Percentiles rank a stretch among this genome's conserved stretches.
These are phyloP conservation scores for Raphanus sativus DNA, from an alignment of 345 rosid species.

Conservation along the genomic window DNA sequence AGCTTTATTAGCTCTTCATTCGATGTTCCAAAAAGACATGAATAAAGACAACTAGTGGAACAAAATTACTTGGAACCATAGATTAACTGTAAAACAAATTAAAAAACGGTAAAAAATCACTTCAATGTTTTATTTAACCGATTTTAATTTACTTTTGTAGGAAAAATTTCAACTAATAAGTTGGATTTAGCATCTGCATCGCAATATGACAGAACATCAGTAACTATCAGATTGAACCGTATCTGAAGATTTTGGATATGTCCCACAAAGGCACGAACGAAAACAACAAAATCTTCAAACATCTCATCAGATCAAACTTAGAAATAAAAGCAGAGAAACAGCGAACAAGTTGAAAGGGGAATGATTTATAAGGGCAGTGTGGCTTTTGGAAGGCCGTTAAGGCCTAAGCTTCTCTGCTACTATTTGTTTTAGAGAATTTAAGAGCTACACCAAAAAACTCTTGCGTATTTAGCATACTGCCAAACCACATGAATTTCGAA, in stretches of 20 bases:
- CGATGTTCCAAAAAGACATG: constrained; percentile 46
- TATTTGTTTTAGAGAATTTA: not conserved
- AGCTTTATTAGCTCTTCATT: constrained; percentile 57
- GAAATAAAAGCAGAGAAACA: not conserved
- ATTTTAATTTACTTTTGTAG: not conserved
- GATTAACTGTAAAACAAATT: not conserved
- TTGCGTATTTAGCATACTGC: too few species aligned
- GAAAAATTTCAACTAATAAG: not conserved
- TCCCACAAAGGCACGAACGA: not conserved
- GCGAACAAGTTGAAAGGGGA: not conserved
- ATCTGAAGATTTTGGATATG: not conserved
- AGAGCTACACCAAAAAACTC: too few species aligned
- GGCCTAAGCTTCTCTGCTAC: not conserved
- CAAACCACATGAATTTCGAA: too few species aligned
- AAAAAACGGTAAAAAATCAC: not conserved
- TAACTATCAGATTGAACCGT: not conserved
- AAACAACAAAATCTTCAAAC: not conserved
- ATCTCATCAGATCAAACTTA: not conserved
- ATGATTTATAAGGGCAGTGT: not conserved
- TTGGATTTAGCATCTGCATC: not conserved
- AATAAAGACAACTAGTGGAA: not conserved
- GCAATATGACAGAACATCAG: not conserved
- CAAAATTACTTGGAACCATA: not conserved
- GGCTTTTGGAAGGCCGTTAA: not conserved
- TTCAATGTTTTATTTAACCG: not conserved